A percentile compares a stretch with the other conserved stretches of the same genome.
Conservation (phyloP, 2,329 filamentous ascomycete species). For the Keithomyces neogunnii region DNA sequence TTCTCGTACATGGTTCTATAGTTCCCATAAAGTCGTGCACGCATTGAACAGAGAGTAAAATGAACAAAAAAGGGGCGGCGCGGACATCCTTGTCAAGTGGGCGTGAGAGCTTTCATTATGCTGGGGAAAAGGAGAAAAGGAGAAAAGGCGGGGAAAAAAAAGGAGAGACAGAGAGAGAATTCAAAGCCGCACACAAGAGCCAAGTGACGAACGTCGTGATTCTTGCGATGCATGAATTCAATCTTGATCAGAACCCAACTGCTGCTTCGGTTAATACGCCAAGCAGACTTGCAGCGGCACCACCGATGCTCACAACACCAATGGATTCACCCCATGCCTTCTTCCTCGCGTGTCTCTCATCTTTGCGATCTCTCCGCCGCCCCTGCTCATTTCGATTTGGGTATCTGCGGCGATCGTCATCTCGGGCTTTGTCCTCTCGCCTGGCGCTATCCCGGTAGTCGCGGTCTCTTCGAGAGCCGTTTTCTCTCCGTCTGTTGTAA, state of each 20-base stretch:
- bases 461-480: constrained; percentile 12
- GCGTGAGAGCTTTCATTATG: too few relatives aligned
- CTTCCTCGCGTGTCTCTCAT: constrained; percentile 30
- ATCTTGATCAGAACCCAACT: constrained; percentile 14
- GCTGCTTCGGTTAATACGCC: constrained; percentile 52
- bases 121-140: too few relatives aligned
- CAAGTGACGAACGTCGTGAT: not conserved
- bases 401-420: constrained; percentile 19
- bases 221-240: not conserved
- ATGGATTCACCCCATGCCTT: constrained; percentile 45
- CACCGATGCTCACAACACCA: constrained; percentile 50
- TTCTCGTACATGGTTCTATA: not conserved
- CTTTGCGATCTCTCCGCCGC: constrained; percentile 26
- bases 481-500: constrained; percentile 17
- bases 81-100: not conserved
- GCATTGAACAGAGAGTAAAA: not conserved
- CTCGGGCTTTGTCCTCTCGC: constrained; percentile 13
- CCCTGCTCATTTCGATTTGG: constrained; percentile 33
- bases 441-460: constrained; percentile 16
- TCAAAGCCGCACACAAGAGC: not conserved
- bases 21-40: not conserved
- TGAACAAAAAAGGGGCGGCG: not conserved
- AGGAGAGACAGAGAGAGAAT: too few relatives aligned
- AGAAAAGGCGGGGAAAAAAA: too few relatives aligned
- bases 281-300: constrained; percentile 50